Evolutionary conservation across 805 yeast species (phyloP).

Genomic region (Metschnikowia arizonensis): DNA sequence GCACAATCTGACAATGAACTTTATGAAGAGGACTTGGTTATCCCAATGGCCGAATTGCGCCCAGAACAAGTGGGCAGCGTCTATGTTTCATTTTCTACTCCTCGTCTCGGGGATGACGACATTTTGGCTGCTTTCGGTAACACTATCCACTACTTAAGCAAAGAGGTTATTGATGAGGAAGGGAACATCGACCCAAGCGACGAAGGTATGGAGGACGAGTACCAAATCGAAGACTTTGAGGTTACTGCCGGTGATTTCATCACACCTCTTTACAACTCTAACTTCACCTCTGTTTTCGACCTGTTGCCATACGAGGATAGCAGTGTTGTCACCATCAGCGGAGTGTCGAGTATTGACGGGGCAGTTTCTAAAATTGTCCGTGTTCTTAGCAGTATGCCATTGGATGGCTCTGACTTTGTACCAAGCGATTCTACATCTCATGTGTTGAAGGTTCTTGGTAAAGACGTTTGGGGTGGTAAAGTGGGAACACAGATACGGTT

Average conservation of each 20-base stretch:
- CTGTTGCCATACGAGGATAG: conserved; percentile 58
- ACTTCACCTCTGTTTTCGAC: conserved; percentile 71
- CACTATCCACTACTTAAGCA: conserved; percentile 67
- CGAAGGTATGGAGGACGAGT: conserved; percentile 91
- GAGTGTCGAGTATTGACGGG: conserved; percentile 31
- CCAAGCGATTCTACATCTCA: conserved; percentile 59
- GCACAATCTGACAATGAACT: conserved; percentile 59
- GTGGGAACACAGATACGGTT: conserved; percentile 48
- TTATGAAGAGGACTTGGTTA: conserved; percentile 63
- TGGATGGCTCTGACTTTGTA: conserved; percentile 69
- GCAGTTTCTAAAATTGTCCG: conserved; percentile 50
- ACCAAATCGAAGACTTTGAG: conserved; percentile 78
- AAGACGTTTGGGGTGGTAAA: conserved; percentile 59
- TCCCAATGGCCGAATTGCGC: conserved; percentile 66
- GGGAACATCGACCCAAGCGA: conserved; percentile 59
- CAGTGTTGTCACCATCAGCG: conserved; percentile 63
- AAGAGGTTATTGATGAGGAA: conserved; percentile 73
- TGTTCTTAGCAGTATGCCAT: conserved; percentile 51
- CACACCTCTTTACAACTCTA: conserved; percentile 70
- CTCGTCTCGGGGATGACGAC: conserved; percentile 42
- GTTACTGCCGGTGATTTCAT: conserved; percentile 79
- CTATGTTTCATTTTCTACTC: conserved; percentile 71
- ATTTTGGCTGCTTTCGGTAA: conserved; percentile 51
- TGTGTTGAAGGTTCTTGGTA: conserved; percentile 77
- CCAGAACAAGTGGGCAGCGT: conserved; percentile 72